Conservation (phyloP, 768 basidiomycete genomes). For the Suillus alpinus region DNA sequence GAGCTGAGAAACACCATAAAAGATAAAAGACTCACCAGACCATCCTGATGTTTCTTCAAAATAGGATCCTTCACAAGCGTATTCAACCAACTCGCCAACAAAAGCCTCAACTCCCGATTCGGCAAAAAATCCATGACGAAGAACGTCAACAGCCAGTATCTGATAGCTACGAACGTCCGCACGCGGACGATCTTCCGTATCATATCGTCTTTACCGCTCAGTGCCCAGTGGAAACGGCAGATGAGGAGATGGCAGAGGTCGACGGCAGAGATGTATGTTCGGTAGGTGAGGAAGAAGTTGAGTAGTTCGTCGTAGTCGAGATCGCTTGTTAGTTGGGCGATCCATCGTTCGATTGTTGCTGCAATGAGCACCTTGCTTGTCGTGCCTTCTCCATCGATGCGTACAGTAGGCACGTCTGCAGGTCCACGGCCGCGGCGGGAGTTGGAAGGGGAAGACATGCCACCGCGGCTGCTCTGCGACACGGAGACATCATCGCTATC, state of each 20-base stretch:
- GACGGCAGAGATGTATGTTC: conserved; percentile 75
- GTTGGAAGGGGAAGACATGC: conserved; percentile 36
- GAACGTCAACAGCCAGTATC: conserved; percentile 90
- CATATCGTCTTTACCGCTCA: conserved; percentile 61
- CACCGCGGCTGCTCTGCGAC: conserved; percentile 37
- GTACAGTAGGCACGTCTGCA: conserved; percentile 26
- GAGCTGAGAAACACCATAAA: conserved; percentile 5
- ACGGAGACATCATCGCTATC: conserved; percentile 39
- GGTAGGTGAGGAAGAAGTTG: conserved; percentile 90
- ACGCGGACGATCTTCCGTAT: conserved; percentile 78
- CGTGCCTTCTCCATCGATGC: conserved; percentile 23
- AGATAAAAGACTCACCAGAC: conserved; percentile 51
- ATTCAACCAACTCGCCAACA: conserved; percentile 82
- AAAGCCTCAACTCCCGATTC: conserved; percentile 68
- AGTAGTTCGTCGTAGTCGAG: conserved; percentile 84
- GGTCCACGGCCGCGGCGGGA: conserved; percentile 35
- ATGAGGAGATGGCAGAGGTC: conserved; percentile 83
- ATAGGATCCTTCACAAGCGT: conserved; percentile 69
- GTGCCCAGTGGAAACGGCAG: conserved; percentile 87
- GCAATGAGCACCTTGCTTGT: conserved; percentile 63
- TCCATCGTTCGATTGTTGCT: conserved; percentile 91
- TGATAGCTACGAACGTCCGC: conserved; percentile 84
- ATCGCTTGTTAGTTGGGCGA: conserved; percentile 85
- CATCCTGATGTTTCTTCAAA: conserved; percentile 62
- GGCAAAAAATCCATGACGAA: conserved; percentile 87